Evolutionary conservation across 23 red algal genomes (phyloP).

Genomic region (Gracilariopsis chorda): DNA sequence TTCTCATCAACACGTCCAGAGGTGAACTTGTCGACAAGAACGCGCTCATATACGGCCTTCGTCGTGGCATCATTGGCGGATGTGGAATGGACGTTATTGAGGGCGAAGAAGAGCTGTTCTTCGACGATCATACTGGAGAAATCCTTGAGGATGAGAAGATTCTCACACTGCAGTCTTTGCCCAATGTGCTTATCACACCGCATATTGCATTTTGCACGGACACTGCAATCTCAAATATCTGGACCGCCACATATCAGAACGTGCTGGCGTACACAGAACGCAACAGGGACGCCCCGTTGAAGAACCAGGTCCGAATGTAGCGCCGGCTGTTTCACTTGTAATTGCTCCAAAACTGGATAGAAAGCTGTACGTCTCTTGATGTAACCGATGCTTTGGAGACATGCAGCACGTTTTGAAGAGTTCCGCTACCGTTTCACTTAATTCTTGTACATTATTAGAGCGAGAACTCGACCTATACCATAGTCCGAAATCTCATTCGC

Average conservation of each 20-base stretch:
- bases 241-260: constrained; percentile 58
- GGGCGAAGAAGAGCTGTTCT: constrained; percentile 72
- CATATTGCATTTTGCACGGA: constrained; percentile 81
- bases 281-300: no score
- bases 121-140: constrained; percentile 77
- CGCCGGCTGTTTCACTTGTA: no score
- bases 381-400: no score
- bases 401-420: no score
- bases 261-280: constrained; percentile 8
- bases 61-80: constrained; percentile 52
- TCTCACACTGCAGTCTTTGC: constrained; percentile 50
- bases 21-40: constrained; percentile 79
- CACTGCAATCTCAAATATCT: constrained; percentile 67
- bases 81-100: constrained; percentile 75
- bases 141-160: constrained; percentile 67
- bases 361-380: no score
- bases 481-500: no score
- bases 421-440: no score
- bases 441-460: no score
- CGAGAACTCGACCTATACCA: no score
- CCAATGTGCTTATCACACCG: constrained; percentile 76
- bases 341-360: no score
- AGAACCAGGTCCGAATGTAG: no score
- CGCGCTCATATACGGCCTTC: constrained; percentile 56
- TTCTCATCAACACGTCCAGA: constrained; percentile 75